Base-by-base conservation (phyloP, 805 yeast genomes). In the Yarrowia bubula region DNA sequence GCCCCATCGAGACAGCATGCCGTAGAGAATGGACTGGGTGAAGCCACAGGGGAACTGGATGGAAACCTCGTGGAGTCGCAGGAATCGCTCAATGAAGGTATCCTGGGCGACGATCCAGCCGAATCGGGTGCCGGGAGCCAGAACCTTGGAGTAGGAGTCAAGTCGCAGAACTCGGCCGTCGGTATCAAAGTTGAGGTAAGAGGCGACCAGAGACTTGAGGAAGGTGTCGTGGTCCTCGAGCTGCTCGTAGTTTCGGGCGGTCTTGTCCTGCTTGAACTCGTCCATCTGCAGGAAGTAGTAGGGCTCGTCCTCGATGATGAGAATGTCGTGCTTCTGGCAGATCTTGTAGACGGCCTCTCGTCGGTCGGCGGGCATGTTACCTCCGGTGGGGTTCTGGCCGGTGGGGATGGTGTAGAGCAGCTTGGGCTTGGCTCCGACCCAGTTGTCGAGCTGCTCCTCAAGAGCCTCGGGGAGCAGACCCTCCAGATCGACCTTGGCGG, bases 301-400 rank as follows among this genome's bases (percentile, higher is more conserved):
- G 65, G 99, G 99, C 78, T 95, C 99, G 76, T 93, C 99, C 79
- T 93, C 99, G 62, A 93, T 76, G 70, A 93, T 87, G 65, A 93
- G 72, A 74, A 93, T 82, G 78, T 95, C 97, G 76, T 92, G 89
- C 79, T 90, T 87, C 74, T 84, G 86, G 39, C 96, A 93, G 68
- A 93, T 74, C 67, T 83, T 82, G 77, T 92, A 92, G 70, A 95
- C 83, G 65, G 82, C 84, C 68, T 78, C 75, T 79, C 97, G 89
- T 79, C 98, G 86, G 72, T 90, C 92, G 32, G 72, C 77, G 39
- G 88, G 80, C 71, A 95, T 80, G 28, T 91, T 89, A 3, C 96
- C 86, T 42, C 99, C 99, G 17, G 98, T 92, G 69, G 99, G 99
- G 82, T 93, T 93, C 80, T 95, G 98, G 68, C 99, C 99, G 8